Evolutionary conservation across 768 basidiomycete genomes (phyloP).

Genomic region (Tulasnella sp.): DNA sequence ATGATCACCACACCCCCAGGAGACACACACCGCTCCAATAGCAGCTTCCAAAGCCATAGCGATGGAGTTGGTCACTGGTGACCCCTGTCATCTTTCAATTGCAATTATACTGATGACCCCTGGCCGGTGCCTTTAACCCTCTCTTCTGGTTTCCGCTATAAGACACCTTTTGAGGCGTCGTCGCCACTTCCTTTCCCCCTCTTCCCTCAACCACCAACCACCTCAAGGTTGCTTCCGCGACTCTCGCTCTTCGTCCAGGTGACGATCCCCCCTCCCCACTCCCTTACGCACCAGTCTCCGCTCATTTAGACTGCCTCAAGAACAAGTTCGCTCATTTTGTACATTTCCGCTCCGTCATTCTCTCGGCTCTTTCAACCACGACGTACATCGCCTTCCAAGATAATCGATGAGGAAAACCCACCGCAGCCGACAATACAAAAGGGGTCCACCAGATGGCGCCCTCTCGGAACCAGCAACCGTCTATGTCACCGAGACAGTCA

Average conservation of each 20-base stretch:
- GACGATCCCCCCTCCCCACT: neutral
- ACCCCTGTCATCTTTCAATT: conserved; percentile 5
- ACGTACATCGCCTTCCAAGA: neutral
- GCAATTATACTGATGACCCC: conserved; percentile 6
- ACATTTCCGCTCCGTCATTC: neutral
- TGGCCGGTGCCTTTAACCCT: neutral
- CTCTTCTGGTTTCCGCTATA: neutral
- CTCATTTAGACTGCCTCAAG: neutral
- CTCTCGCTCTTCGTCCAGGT: neutral
- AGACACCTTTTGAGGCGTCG: neutral
- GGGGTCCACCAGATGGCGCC: neutral
- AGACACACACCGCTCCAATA: neutral
- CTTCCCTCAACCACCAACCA: neutral
- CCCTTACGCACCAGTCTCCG: neutral
- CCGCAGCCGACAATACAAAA: neutral
- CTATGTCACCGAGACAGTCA: neutral
- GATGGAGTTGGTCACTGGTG: neutral
- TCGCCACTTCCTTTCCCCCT: conserved; percentile 9
- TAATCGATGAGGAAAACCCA: neutral
- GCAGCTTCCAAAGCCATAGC: neutral
- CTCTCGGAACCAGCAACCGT: neutral
- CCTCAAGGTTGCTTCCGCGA: neutral
- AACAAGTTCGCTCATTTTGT: neutral
- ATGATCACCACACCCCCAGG: neutral
- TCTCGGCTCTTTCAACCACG: neutral